Conservation (phyloP, 106 monocot genomes). For the Dendrobium officinale region DNA sequence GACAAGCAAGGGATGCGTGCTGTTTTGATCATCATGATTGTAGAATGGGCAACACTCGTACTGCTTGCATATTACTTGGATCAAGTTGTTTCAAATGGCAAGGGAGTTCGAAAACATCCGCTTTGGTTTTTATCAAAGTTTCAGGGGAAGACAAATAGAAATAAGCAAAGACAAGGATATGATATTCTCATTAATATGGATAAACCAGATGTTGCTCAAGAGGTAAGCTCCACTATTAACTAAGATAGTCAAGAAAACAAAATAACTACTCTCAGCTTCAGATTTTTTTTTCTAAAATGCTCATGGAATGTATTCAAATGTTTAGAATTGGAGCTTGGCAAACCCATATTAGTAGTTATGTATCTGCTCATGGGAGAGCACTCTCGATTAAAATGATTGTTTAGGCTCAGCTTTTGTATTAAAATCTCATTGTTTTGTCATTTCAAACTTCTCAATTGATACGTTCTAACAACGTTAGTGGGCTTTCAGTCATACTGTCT, state of each 20-base stretch:
- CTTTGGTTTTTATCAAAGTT: constrained; percentile 13
- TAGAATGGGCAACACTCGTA: constrained; percentile 19
- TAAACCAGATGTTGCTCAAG: constrained; percentile 31
- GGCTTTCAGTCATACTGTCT: too few relatives aligned
- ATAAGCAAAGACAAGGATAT: background rate
- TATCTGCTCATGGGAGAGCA: too few relatives aligned
- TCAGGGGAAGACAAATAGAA: background rate
- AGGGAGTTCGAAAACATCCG: constrained; percentile 11
- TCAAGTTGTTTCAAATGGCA: constrained; percentile 14
- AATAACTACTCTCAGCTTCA: background rate
- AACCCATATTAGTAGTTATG: too few relatives aligned
- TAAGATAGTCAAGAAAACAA: background rate
- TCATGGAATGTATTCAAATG: background rate
- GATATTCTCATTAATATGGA: constrained; percentile 23
- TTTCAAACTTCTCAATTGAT: too few relatives aligned
- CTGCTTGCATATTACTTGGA: constrained; percentile 24
- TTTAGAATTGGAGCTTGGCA: too few relatives aligned
- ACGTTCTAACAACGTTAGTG: too few relatives aligned
- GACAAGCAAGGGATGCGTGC: constrained; percentile 9
- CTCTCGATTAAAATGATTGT: too few relatives aligned
- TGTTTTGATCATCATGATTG: constrained; percentile 17
- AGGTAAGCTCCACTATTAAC: constrained; percentile 16
- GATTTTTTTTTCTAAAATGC: background rate
- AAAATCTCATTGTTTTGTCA: too few relatives aligned
- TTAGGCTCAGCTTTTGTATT: too few relatives aligned